Evolutionary conservation across 768 basidiomycete species (phyloP).

Genomic region (Nidularia sp.): DNA sequence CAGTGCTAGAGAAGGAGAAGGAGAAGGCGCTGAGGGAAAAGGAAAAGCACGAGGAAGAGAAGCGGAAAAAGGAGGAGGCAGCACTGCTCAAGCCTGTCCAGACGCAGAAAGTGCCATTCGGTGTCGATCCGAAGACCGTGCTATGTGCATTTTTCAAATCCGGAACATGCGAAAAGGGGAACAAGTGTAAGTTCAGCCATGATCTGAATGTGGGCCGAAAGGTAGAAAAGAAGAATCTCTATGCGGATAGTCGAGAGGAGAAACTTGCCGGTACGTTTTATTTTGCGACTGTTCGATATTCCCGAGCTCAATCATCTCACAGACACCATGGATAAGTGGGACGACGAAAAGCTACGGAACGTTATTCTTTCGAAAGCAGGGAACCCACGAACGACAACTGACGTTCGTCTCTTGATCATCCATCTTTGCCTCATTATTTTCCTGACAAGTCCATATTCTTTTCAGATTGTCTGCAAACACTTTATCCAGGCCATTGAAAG

Average conservation of each 20-base stretch:
- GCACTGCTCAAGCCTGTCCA: constrained; percentile 79
- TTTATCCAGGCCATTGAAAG: constrained; percentile 96
- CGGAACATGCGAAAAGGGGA: constrained; percentile 90
- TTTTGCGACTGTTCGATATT: constrained; percentile 2
- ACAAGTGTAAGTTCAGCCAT: constrained; percentile 97
- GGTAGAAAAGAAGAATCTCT: constrained; percentile 93
- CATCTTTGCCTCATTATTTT: not conserved
- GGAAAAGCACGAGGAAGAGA: constrained; percentile 75
- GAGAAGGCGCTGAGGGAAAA: constrained; percentile 77
- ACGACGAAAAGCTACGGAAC: constrained; percentile 86
- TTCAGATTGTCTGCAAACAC: constrained; percentile 93
- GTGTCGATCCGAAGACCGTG: constrained; percentile 94
- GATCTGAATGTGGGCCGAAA: constrained; percentile 86
- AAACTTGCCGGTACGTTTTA: constrained; percentile 59
- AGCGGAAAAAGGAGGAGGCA: constrained; percentile 80
- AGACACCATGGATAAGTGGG: constrained; percentile 99
- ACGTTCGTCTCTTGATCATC: constrained; percentile 45
- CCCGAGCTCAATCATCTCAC: not conserved
- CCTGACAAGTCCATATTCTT: not conserved
- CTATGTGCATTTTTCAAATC: constrained; percentile 92
- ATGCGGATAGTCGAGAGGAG: constrained; percentile 83
- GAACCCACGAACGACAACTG: constrained; percentile 89
- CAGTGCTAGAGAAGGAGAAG: constrained; percentile 77
- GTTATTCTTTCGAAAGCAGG: constrained; percentile 87
- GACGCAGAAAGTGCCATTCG: constrained; percentile 85